Evolutionary conservation across 225 moss, liverwort and hornwort species (phyloP).

Genomic region (Polytrichum commune): DNA sequence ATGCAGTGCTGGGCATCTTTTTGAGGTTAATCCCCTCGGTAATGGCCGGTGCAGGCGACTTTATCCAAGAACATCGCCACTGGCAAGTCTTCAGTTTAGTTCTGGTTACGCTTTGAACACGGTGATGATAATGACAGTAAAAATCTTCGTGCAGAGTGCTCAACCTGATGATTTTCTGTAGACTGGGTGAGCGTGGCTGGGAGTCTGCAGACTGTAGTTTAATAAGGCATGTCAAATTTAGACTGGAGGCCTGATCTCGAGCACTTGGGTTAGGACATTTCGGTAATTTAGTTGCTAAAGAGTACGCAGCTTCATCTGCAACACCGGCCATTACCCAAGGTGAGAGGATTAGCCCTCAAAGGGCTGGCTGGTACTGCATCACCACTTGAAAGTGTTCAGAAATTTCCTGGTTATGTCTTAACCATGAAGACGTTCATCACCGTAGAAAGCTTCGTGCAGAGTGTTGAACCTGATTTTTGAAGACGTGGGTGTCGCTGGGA

Average conservation of each 20-base stretch:
- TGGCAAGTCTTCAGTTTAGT: neutral
- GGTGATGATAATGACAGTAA: neutral
- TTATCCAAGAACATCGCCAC: neutral
- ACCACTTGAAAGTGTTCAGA: neutral
- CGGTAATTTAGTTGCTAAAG: too few relatives aligned
- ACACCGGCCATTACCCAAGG: neutral
- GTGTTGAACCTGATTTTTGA: neutral
- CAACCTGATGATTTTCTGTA: neutral
- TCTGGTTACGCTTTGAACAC: neutral
- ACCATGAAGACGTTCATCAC: neutral
- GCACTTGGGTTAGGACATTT: too few relatives aligned
- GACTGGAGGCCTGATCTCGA: slow-evolving; percentile 15
- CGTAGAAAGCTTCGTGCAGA: neutral
- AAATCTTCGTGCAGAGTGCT: neutral
- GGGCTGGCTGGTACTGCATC: neutral
- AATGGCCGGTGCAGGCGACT: too few relatives aligned
- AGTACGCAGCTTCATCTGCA: too few relatives aligned
- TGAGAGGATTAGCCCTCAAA: too few relatives aligned
- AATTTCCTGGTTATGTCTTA: neutral
- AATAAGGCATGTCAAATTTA: slow-evolving; percentile 17
- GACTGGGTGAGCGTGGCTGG: neutral
- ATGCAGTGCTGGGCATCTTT: neutral
- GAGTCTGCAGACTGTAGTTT: neutral
- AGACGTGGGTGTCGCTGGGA: slow-evolving; percentile 1
- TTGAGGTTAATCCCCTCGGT: too few relatives aligned